Base-by-base conservation (phyloP, 1,139 yeast species). In the Meyerozyma carpophila region DNA sequence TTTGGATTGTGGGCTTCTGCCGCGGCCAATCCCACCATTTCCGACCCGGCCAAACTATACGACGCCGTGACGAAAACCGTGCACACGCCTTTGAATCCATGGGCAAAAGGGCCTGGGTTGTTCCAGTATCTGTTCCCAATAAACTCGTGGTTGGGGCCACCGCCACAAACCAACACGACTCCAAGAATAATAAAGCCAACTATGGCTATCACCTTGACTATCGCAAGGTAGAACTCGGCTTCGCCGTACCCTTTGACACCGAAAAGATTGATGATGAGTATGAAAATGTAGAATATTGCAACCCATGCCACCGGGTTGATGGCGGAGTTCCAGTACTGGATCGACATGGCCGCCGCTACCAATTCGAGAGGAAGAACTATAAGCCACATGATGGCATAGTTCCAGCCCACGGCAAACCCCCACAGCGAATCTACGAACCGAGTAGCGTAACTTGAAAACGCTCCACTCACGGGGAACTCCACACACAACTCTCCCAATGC, bases 401-500 rank as follows among this genome's bases (percentile, higher is more conserved):
- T 84, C 89, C 90, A 84, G 41, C 90, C 85, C 51, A 82, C 79
- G 28, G 88, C 79, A 58, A 84, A 84, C 8, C 94, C 94, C 81
- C 90, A 80, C 8, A 89, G 82, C 3, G 80, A 75, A 54, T 86
- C 94, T 36, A 88, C 68, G 52, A 86, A 82, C 45, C 84, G 72
- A 4, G 87, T 69, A 31, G 88, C 79, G 61, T 82, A 86, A 45
- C 84, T 79, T 38, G 84, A 75, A 63, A 85, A 87, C 1, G 91
- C 88, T 54, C 95, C 96, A 44, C 85, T 72, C 39, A 87, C 81
- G 6, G 94, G 91, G 63, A 82, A 86, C 11, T 82, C 74, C 36
- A 85, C 87, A 40, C 94, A 89, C 59, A 88, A 61, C 63, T 89
- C 96, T 50, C 95, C 94, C 44, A 89, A 79, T n/a, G 93, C 82